These are phyloP conservation scores for Trametes cinnabarina DNA, from an alignment of 768 basidiomycete genomes.

Conservation along the genomic window DNA sequence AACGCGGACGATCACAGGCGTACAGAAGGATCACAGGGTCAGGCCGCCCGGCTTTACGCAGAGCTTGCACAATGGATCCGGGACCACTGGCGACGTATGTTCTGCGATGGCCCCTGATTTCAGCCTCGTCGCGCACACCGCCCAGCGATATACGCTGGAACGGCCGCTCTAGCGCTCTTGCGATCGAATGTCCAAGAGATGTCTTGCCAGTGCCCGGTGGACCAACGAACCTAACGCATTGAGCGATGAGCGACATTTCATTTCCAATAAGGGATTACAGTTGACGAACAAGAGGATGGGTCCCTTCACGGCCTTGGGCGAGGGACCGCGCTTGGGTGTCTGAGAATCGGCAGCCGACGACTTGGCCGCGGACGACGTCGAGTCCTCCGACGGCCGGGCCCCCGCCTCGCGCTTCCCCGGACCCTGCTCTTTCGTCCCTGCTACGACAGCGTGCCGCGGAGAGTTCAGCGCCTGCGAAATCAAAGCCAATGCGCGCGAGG, in stretches of 20 bases:
- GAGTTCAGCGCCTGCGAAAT: conserved; percentile 16
- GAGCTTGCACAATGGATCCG: conserved; percentile 80
- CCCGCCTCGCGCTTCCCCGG: neutral
- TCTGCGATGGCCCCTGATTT: conserved; percentile 72
- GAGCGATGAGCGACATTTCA: neutral
- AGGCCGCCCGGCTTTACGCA: conserved; percentile 76
- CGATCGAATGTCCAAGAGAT: conserved; percentile 85
- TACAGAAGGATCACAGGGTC: conserved; percentile 79
- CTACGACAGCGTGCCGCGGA: conserved; percentile 9
- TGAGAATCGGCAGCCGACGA: neutral
- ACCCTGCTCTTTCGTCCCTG: neutral
- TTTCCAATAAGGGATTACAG: too few species aligned
- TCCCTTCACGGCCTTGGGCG: conserved; percentile 48
- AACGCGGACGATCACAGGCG: conserved; percentile 16
- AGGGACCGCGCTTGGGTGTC: neutral
- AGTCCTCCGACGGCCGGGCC: neutral
- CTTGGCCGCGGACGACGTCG: neutral
- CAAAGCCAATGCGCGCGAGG: conserved; percentile 17
- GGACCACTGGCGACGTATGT: conserved; percentile 93
- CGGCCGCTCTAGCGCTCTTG: conserved; percentile 75
- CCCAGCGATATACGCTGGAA: conserved; percentile 93
- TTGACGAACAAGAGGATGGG: conserved; percentile 64
- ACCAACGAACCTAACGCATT: conserved; percentile 83
- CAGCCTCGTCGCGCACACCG: conserved; percentile 91
- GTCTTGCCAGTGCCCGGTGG: conserved; percentile 93